Conservation (phyloP, 495 filamentous ascomycete species). For the Hyaloscypha variabilis region DNA sequence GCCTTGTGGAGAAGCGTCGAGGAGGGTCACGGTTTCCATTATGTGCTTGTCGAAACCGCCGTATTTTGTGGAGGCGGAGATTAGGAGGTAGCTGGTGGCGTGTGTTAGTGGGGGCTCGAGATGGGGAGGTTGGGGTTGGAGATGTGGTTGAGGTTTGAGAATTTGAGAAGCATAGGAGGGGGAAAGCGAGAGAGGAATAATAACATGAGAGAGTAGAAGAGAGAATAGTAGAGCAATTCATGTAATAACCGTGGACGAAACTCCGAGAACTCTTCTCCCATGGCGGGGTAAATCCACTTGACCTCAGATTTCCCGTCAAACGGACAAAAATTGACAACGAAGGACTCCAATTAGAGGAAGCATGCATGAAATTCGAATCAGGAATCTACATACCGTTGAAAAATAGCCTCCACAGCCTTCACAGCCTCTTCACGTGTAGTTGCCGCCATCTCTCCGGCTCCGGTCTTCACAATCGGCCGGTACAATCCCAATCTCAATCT, state of each 20-base stretch:
- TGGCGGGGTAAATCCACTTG: no score
- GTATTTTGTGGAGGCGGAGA: conserved; percentile 17
- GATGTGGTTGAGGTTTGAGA: no score
- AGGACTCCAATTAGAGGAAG: neutral
- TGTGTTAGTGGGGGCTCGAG: neutral
- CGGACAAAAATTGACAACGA: neutral
- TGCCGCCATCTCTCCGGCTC: conserved; percentile 20
- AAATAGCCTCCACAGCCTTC: conserved; percentile 40
- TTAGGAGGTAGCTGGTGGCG: conserved; percentile 30
- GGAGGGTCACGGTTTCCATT: conserved; percentile 39
- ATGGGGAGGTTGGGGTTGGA: no score
- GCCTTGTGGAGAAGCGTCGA: conserved; percentile 37
- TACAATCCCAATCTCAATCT: no score
- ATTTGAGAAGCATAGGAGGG: no score
- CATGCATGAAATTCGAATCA: neutral
- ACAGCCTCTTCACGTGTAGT: conserved; percentile 33
- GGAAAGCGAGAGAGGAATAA: no score
- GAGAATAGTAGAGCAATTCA: no score
- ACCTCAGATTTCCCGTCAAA: no score
- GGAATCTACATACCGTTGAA: conserved; percentile 36
- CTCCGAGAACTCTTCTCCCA: no score
- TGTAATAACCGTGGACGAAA: no score
- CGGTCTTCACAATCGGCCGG: no score
- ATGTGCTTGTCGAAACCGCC: conserved; percentile 39
- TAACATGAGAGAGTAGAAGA: no score